Evolutionary conservation across 106 monocot genomes (phyloP), one percentile per base, ranked within the genome.

Genomic region (Iris macrosiphon): DNA sequence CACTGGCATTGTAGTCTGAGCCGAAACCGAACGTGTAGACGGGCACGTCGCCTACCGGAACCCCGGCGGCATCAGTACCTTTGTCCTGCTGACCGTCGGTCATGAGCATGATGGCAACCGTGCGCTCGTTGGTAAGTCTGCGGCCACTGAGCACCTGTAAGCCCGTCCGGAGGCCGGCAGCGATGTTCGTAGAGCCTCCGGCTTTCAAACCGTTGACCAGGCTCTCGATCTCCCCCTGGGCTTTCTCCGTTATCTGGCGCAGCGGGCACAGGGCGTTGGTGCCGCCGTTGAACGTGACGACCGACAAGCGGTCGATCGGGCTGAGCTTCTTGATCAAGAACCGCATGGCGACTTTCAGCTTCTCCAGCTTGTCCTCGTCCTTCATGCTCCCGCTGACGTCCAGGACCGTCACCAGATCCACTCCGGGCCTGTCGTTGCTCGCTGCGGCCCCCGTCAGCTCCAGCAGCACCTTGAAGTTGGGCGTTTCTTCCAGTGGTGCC

Each of bases 331-430:
- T 46, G 10, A n/a, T 46, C 46, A 46, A 14, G 21, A 46, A 46
- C 0, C 2, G 4, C 16, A 46, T 3, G 10, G 46, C 46, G 1
- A 7, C 1, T 46, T 46, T 46, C 17, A 46, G 15, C 6, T 16
- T 46, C 3, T n/a, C 6, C 2, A 46, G 16, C 46, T 46, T 46
- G n/a, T n/a, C n/a, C 46, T 46, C 15, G 2, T 1, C 46, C 8
- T 19, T 19, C 46, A 46, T 46, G 46, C 46, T 46, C 0, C 17
- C 46, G 46, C 46, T 46, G 0, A 46, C 17, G 6, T 46, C 46
- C 21, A 47, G 8, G 47, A 47, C 47, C 22, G 47, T 47, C 47
- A 47, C 47, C 10, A 47, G 47, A 20, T 47, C 47, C 12, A 47
- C n/a, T 22, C 17, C 47, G 22, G 17, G 21, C 21, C n/a, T 17